Evolutionary conservation across 352 stramenopile species (phyloP), one percentile per base, ranked within the genome.

Genomic region (Bremia lactucae): DNA sequence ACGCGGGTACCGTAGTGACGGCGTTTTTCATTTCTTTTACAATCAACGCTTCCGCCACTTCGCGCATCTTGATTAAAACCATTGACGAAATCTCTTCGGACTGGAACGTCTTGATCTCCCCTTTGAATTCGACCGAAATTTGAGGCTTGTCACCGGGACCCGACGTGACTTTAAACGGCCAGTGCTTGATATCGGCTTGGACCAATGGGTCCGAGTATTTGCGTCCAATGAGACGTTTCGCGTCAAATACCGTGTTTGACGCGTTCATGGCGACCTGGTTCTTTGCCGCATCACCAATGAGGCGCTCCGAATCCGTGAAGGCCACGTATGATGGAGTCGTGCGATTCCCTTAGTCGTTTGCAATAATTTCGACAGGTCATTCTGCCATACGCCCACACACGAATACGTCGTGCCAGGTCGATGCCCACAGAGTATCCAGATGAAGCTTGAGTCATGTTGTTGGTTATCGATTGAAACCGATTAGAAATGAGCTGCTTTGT

Each of bases 241-340:
- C 91, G 65, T 98, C 93, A 72, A 97, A 98, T 21, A 98, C 72
- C 16, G 95, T 98, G 53, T 96, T 96, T 16, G 68, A 68, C 4
- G 94, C 89, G 73, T 98, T 98, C 35, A 72, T 72, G 4, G 87
- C 70, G 0, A 85, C 89, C 67, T 97, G 86, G 46, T 88, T 95
- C 68, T 97, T 97, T 24, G 91, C 91, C 1, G 88, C 80, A 52
- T 97, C 91, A 41, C 94, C 94, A 23, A 98, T 85, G 3, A 98
- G 68, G 36, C 90, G 80, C 42, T 95, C 81, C 14, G 69, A 83
- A 44, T 94, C 86, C 37, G 69, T 88, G 62, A 96, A 98, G 5
- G 83, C 88, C 0, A 98, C 92, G 55, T 95, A 97, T 36, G 87
- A 97, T 6, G 94, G 93, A 13, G 92, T 98, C 31, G 96, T 98